Percentiles rank a stretch among this genome's conserved stretches.
Conservation (phyloP, 2,329 filamentous ascomycete species). For the Cadophora gregata region DNA sequence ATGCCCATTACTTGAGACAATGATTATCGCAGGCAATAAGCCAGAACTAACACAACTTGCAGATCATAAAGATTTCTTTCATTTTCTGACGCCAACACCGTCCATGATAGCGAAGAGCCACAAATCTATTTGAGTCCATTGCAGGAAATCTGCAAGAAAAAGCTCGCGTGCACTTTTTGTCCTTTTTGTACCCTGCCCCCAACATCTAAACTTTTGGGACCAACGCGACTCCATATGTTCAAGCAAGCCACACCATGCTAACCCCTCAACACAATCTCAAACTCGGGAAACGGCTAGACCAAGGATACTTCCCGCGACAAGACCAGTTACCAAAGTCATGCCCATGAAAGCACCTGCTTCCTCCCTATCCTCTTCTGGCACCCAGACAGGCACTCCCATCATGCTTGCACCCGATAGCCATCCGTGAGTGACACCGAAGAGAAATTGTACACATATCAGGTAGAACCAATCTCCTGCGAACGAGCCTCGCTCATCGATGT, state of each 20-base stretch:
- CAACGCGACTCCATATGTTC: background rate
- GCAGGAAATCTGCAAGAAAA: background rate
- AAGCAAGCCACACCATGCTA: background rate
- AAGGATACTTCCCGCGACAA: background rate
- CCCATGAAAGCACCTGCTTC: slow-evolving; percentile 9
- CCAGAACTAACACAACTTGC: no score
- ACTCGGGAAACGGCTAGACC: background rate
- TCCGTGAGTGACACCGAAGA: background rate
- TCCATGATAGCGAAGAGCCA: background rate
- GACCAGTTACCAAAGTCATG: background rate
- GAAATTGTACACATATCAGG: background rate
- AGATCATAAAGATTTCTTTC: background rate
- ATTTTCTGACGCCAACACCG: background rate
- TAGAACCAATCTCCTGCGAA: slow-evolving; percentile 6
- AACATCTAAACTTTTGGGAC: background rate
- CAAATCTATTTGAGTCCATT: background rate
- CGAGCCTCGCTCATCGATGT: background rate
- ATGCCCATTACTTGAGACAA: no score
- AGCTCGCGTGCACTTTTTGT: background rate
- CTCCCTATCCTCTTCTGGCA: background rate
- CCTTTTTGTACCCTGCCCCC: background rate
- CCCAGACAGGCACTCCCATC: slow-evolving; percentile 4
- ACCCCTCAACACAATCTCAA: background rate
- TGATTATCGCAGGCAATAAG: no score
- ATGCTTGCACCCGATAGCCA: slow-evolving; percentile 1